These are phyloP conservation scores for Malus hybrid DNA, from an alignment of 331 rosid genomes.

Conservation along the genomic window DNA sequence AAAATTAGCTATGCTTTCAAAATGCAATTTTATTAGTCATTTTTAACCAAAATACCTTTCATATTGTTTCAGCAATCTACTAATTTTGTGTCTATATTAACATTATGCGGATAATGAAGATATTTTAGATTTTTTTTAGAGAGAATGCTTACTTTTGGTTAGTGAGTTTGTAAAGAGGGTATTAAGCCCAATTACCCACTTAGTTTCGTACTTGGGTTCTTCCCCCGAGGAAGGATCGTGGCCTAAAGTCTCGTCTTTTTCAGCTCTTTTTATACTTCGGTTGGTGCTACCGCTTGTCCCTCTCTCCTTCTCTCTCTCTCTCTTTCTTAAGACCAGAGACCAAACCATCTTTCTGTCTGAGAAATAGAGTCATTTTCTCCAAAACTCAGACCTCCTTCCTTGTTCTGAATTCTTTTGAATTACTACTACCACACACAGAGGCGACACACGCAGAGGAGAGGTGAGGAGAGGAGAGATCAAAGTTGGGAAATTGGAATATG, in stretches of 20 bases:
- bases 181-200: no score
- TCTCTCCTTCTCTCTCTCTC: no score
- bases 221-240: not conserved
- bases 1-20: no score
- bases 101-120: no score
- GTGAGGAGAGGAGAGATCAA: not conserved
- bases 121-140: no score
- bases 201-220: not conserved
- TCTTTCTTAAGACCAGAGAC: not conserved
- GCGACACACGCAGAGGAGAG: no score
- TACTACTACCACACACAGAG: not conserved
- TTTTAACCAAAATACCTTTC: no score
- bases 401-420: not conserved
- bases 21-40: no score
- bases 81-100: no score
- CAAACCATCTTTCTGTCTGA: not conserved
- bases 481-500: not conserved
- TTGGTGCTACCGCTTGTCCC: not conserved
- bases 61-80: no score
- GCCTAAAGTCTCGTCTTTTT: not conserved
- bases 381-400: not conserved
- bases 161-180: no score
- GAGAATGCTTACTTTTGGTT: no score
- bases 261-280: not conserved
- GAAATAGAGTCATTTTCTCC: not conserved